phyloP scores from a whole-genome alignment of 169 alveolate genomes.

The Hepatocystis sp. region DNA sequence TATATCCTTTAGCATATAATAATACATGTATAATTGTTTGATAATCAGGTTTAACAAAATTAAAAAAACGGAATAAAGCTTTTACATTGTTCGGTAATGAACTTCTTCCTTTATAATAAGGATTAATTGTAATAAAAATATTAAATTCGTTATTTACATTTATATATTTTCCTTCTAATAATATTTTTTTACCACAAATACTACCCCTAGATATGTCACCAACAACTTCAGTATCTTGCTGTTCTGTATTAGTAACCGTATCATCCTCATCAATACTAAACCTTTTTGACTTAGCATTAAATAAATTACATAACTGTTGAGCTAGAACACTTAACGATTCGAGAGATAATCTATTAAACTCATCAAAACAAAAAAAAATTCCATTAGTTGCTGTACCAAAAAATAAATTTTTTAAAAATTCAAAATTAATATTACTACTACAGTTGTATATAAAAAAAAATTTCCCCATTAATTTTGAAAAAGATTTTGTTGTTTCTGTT shows the following conservation, averaged over 20 bases:
- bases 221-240: neutral
- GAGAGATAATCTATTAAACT: conserved; percentile 97
- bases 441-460: conserved; percentile 98
- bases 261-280: conserved; percentile 16
- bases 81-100: conserved; percentile 96
- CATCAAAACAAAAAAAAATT: conserved; percentile 99
- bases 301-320: conserved; percentile 84
- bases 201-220: too few relatives aligned
- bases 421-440: conserved; percentile 97
- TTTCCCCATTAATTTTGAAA: conserved; percentile 97
- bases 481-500: conserved; percentile 99
- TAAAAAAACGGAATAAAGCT: conserved; percentile 93
- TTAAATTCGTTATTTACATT: conserved; percentile 95
- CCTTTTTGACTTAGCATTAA: conserved; percentile 63
- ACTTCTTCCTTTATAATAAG: conserved; percentile 98
- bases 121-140: conserved; percentile 98
- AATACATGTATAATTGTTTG: conserved; percentile 93
- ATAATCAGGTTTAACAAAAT: conserved; percentile 93
- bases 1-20: conserved; percentile 96
- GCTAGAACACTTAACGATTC: conserved; percentile 96
- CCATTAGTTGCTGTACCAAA: conserved; percentile 96
- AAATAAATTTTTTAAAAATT: conserved; percentile 96
- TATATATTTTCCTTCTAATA: conserved; percentile 87
- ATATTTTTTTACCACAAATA: too few relatives aligned
- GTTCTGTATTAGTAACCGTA: too few relatives aligned